These are phyloP conservation scores for Eucalyptus curtisii DNA, from an alignment of 345 rosid genomes.

Conservation along the genomic window DNA sequence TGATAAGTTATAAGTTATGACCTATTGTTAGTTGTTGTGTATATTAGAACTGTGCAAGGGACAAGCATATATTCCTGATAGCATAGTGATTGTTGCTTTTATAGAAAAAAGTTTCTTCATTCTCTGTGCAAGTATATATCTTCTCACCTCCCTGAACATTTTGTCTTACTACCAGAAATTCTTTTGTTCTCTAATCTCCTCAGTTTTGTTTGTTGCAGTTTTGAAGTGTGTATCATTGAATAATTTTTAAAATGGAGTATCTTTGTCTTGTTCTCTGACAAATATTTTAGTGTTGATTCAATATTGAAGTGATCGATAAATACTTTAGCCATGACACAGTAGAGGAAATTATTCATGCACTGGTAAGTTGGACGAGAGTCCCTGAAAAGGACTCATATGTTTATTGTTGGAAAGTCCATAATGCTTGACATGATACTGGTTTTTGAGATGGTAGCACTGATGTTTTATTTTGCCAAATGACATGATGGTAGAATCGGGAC, in stretches of 20 bases:
- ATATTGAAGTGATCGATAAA: too few species aligned
- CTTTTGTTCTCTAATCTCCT: not conserved
- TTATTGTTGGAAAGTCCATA: not conserved
- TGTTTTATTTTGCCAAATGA: not conserved
- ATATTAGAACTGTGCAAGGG: not conserved
- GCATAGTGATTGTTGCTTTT: not conserved
- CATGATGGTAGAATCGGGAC: not conserved
- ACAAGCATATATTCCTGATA: not conserved
- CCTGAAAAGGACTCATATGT: not conserved
- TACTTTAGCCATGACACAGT: conserved; percentile 67
- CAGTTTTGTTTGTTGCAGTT: not conserved
- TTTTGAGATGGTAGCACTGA: not conserved
- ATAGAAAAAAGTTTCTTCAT: not conserved
- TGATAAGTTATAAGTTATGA: not conserved
- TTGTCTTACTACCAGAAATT: not conserved
- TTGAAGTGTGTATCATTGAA: not conserved
- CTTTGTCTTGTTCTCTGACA: not conserved
- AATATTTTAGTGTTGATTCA: not conserved
- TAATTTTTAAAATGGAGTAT: not conserved
- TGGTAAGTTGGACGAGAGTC: conserved; percentile 28
- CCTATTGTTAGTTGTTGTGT: not conserved
- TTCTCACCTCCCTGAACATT: not conserved
- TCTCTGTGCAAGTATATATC: not conserved
- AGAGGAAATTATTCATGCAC: conserved; percentile 69
- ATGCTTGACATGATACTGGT: not conserved